Evolutionary conservation across 108 stramenopile species (phyloP).

Genomic region (Skeletonema potamos): DNA sequence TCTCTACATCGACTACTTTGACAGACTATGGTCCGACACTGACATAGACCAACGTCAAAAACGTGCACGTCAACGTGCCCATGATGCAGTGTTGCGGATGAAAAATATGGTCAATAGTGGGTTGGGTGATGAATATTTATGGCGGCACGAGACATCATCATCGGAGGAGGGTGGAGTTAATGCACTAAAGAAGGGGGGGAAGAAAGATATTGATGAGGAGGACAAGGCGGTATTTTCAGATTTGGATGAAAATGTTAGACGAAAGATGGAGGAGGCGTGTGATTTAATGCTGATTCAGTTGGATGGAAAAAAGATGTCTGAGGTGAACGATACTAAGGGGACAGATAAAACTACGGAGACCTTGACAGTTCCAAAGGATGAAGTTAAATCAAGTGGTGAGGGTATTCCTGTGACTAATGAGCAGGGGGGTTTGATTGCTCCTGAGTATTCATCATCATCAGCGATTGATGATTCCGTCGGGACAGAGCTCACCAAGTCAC

Average conservation of each 20-base stretch:
- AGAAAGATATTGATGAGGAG: slow-evolving; percentile 3
- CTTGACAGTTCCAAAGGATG: neutral
- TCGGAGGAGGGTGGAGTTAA: neutral
- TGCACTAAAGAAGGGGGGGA: neutral
- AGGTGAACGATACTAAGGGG: too few species aligned
- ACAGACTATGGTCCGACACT: slow-evolving; percentile 43
- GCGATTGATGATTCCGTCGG: slow-evolving; percentile 8
- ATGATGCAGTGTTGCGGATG: slow-evolving; percentile 27
- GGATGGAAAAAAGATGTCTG: neutral
- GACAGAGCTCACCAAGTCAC: slow-evolving; percentile 10
- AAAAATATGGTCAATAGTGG: slow-evolving; percentile 26
- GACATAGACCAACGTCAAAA: slow-evolving; percentile 23
- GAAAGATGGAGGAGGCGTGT: slow-evolving; percentile 34
- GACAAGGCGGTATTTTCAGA: slow-evolving; percentile 13
- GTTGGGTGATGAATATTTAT: slow-evolving; percentile 24
- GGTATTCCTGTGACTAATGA: slow-evolving; percentile 3
- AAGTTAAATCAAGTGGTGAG: neutral
- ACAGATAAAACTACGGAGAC: neutral
- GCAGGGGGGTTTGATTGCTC: slow-evolving; percentile 1
- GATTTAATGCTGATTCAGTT: slow-evolving; percentile 32
- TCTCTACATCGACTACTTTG: slow-evolving; percentile 46
- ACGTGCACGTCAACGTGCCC: slow-evolving; percentile 23
- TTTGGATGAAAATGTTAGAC: slow-evolving; percentile 14
- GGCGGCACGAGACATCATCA: neutral
- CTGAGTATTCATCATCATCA: neutral